Evolutionary conservation across 1,284 basidiomycete genomes (phyloP).

Genomic region (Irpex sp.): DNA sequence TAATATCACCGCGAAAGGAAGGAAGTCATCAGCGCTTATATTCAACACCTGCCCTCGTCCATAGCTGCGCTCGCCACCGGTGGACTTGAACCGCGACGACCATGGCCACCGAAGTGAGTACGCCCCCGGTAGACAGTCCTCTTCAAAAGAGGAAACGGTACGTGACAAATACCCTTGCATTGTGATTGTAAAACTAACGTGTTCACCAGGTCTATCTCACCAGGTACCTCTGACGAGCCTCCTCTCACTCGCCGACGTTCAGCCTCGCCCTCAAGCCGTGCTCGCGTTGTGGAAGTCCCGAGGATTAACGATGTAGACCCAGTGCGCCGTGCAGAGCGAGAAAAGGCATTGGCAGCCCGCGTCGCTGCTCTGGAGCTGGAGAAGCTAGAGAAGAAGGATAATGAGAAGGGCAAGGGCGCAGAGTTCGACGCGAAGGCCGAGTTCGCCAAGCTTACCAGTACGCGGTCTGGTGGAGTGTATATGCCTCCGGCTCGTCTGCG

Average conservation of each 20-base stretch:
- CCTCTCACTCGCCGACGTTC: slow-evolving; percentile 61
- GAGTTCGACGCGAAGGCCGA: slow-evolving; percentile 68
- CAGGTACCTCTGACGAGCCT: slow-evolving; percentile 43
- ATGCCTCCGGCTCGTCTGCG: slow-evolving; percentile 91
- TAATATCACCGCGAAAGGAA: neutral
- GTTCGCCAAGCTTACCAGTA: slow-evolving; percentile 74
- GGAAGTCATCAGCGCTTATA: neutral
- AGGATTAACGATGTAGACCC: slow-evolving; percentile 75
- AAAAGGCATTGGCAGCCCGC: slow-evolving; percentile 69
- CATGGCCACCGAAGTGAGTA: slow-evolving; percentile 43
- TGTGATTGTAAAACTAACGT: slow-evolving; percentile 2
- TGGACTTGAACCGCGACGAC: slow-evolving; percentile 17
- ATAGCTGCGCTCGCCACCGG: slow-evolving; percentile 2
- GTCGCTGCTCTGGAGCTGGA: slow-evolving; percentile 71
- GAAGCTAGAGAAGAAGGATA: slow-evolving; percentile 44
- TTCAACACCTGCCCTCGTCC: neutral
- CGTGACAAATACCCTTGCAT: slow-evolving; percentile 2
- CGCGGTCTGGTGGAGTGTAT: slow-evolving; percentile 91
- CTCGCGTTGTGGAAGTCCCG: slow-evolving; percentile 39
- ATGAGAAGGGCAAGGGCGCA: slow-evolving; percentile 39
- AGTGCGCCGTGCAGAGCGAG: slow-evolving; percentile 66
- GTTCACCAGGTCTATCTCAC: slow-evolving; percentile 47
- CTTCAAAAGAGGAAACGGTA: slow-evolving; percentile 57
- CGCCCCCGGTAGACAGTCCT: slow-evolving; percentile 30
- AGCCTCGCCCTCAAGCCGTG: slow-evolving; percentile 43